Evolutionary conservation across 495 filamentous ascomycete species (phyloP).

Genomic region (Penicillium atrosanguineum): DNA sequence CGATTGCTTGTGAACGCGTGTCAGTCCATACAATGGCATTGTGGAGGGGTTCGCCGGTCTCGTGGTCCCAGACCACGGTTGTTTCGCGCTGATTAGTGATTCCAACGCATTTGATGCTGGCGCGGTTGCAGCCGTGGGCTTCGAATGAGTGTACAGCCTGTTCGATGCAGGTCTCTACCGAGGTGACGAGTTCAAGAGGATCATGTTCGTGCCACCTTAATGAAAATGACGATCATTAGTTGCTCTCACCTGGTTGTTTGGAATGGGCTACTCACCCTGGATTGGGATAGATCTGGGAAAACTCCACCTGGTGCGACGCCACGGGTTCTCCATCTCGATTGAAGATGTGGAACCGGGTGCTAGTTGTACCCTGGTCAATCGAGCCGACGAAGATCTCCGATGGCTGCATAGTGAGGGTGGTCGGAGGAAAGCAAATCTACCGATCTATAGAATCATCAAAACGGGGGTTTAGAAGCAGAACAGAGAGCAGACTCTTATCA

Average conservation of each 20-base stretch:
- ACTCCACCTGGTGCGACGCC: slow-evolving; percentile 88
- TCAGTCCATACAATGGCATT: slow-evolving; percentile 97
- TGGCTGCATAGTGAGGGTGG: slow-evolving; percentile 20
- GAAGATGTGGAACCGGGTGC: slow-evolving; percentile 89
- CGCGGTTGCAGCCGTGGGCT: slow-evolving; percentile 60
- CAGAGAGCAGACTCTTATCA: neutral
- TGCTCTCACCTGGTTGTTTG: neutral
- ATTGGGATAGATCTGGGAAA: slow-evolving; percentile 83
- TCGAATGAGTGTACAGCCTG: slow-evolving; percentile 70
- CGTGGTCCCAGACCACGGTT: slow-evolving; percentile 85
- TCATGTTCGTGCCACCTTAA: slow-evolving; percentile 92
- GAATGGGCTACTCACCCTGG: slow-evolving; percentile 65
- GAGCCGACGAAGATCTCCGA: slow-evolving; percentile 57
- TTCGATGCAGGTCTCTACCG: slow-evolving; percentile 82
- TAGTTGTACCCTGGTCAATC: slow-evolving; percentile 94
- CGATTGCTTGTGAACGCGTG: slow-evolving; percentile 76
- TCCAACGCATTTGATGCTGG: slow-evolving; percentile 76
- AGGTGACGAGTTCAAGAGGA: slow-evolving; percentile 70
- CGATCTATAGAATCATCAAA: neutral
- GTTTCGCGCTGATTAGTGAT: slow-evolving; percentile 98
- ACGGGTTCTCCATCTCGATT: slow-evolving; percentile 74
- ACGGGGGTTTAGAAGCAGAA: neutral
- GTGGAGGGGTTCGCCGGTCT: slow-evolving; percentile 79
- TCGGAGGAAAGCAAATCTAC: neutral
- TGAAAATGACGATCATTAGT: neutral